Conservation (phyloP, 495 filamentous ascomycete genomes). For the Chaetomium cochliodes region DNA sequence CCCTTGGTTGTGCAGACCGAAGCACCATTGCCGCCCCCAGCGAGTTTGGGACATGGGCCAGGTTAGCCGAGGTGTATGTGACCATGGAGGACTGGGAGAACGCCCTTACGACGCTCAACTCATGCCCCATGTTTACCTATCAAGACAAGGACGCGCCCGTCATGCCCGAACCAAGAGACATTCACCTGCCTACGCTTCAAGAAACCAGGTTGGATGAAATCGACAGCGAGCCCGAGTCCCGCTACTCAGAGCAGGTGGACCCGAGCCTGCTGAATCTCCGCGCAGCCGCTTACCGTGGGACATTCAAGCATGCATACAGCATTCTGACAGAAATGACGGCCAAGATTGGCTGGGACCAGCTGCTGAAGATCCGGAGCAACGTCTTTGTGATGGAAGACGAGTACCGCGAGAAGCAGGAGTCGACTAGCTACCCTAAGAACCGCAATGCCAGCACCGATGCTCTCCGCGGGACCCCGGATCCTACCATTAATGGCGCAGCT, state of each 20-base stretch:
- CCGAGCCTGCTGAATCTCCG: constrained; percentile 82
- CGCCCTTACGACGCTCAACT: constrained; percentile 93
- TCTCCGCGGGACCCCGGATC: constrained; percentile 63
- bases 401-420: constrained; percentile 85
- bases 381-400: constrained; percentile 99
- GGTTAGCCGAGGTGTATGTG: constrained; percentile 89
- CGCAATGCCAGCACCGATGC: constrained; percentile 75
- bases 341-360: constrained; percentile 96
- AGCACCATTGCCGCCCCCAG: constrained; percentile 92
- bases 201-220: constrained; percentile 96
- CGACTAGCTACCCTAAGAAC: constrained; percentile 51
- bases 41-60: constrained; percentile 96
- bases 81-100: constrained; percentile 90
- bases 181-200: constrained; percentile 79
- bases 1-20: constrained; percentile 88
- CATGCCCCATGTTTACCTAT: constrained; percentile 99
- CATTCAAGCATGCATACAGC: constrained; percentile 90
- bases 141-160: constrained; percentile 94
- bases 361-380: constrained; percentile 87
- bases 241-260: constrained; percentile 79
- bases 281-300: constrained; percentile 85
- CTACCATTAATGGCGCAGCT: constrained; percentile 56
- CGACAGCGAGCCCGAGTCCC: constrained; percentile 79
- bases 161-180: constrained; percentile 84
- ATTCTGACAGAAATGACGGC: constrained; percentile 91